Base-by-base conservation (phyloP, 805 yeast species). In the Dipodascus geniculatus region DNA sequence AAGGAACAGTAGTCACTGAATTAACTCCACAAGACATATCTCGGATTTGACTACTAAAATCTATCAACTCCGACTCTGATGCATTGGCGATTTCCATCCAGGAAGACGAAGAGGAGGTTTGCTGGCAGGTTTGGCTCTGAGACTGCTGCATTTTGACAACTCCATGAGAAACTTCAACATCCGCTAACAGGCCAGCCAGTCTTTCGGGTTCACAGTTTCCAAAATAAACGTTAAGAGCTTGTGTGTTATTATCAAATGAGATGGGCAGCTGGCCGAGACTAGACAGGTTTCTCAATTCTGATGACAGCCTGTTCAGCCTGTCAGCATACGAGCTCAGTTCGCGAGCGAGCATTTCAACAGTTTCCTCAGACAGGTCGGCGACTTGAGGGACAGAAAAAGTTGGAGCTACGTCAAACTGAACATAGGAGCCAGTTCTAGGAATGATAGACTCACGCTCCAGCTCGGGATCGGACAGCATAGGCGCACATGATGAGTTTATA, bases 241-340 rank as follows among this genome's bases (percentile, higher is more conserved):
- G 68, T 11, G 68, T 64, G 42, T 68, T 61, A 22, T 53, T 50
- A 48, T 72, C 72, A 53, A 77, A 67, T 49, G 80, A 72, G 53
- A 84, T 71, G 6, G 86, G 88, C 58, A 81, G 76, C 57, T 81
- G 80, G 1, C 93, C 93, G 54, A 82, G 77, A 2, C 65, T 60
- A 24, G 80, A 77, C 55, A 80, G 77, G 20, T 68, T 63, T 57
- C 72, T 67, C 24, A 81, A 67, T 35, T 71, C 73, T 19, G 69
- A 71, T 35, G 78, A 61, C 54, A 73, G 71, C 22, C 63, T 59
- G 56, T 75, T 74, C 55, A 77, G 66, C 48, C 65, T 60, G 53
- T 59, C 51, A 8, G 60, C 55, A 38, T 64, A 62, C 31, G 55
- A 48, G 33, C 48, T 54, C 23, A 75, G 58, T 52, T 73, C 74